These are phyloP conservation scores for Xylaria sp. DNA, from an alignment of 2,329 filamentous ascomycete species.

Conservation along the genomic window DNA sequence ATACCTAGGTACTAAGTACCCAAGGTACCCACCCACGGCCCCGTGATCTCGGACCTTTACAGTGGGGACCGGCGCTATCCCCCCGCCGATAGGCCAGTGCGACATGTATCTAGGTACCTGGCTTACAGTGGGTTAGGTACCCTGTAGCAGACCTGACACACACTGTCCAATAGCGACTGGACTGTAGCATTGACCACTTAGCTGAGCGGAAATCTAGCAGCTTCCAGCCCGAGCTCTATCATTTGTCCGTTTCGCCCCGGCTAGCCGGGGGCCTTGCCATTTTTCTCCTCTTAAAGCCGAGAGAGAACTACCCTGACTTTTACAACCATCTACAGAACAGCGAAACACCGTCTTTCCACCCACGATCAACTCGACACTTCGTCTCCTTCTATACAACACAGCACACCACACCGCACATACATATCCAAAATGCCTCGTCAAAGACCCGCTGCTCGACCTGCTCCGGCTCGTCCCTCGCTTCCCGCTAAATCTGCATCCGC, in stretches of 20 bases:
- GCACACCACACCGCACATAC: not conserved
- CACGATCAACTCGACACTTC: not conserved
- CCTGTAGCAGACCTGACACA: not conserved
- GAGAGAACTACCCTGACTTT: slow-evolving; percentile 31
- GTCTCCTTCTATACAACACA: not conserved
- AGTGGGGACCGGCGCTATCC: slow-evolving; percentile 12
- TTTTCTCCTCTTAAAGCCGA: slow-evolving; percentile 39
- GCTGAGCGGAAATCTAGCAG: slow-evolving; percentile 18
- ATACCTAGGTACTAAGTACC: no score
- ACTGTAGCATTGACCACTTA: slow-evolving; percentile 31
- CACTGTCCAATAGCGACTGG: not conserved
- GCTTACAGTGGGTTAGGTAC: no score
- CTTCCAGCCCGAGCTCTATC: slow-evolving; percentile 28
- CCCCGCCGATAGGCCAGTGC: not conserved
- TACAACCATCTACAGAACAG: no score
- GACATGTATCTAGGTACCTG: not conserved
- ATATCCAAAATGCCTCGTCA: slow-evolving; percentile 77
- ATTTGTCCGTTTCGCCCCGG: slow-evolving; percentile 26
- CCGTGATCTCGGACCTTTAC: not conserved
- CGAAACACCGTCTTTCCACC: not conserved
- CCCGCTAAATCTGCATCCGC: slow-evolving; percentile 62
- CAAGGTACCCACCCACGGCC: not conserved
- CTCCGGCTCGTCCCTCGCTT: slow-evolving; percentile 71
- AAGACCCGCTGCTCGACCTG: slow-evolving; percentile 70
- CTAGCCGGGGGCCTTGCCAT: not conserved